Percentiles rank a stretch among this genome's conserved stretches.
These are phyloP conservation scores for Trametes meyenii DNA, from an alignment of 768 basidiomycete genomes.

Conservation along the genomic window DNA sequence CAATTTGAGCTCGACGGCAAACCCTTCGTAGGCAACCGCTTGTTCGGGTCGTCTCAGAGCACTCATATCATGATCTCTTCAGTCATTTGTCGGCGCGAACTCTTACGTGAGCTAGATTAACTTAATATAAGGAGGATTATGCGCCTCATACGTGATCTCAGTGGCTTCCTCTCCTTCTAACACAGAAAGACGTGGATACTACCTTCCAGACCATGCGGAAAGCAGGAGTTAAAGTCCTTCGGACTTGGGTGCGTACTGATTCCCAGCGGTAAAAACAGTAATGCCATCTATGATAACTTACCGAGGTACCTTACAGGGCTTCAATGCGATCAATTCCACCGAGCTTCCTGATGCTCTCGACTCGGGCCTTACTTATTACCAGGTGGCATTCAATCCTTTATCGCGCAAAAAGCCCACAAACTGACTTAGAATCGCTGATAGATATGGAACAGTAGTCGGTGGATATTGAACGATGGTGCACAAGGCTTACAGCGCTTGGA, in stretches of 20 bases:
- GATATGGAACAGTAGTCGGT: conserved; percentile 55
- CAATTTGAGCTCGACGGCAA: conserved; percentile 48
- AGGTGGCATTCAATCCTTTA: conserved; percentile 29
- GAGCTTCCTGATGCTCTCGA: conserved; percentile 47
- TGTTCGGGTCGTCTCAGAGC: background rate
- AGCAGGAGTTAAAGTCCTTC: conserved; percentile 53
- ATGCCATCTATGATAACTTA: background rate
- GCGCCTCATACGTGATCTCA: conserved; percentile 22
- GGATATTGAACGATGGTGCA: conserved; percentile 53
- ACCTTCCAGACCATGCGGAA: conserved; percentile 53
- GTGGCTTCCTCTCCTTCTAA: conserved; percentile 60
- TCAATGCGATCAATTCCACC: conserved; percentile 42
- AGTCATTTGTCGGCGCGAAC: conserved; percentile 57
- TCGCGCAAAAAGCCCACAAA: background rate
- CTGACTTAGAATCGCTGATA: conserved; percentile 20
- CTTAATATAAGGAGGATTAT: background rate
- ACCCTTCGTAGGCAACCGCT: conserved; percentile 44
- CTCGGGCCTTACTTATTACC: conserved; percentile 53
- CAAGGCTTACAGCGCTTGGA: conserved; percentile 59
- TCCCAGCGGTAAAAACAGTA: background rate
- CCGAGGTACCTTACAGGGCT: conserved; percentile 36
- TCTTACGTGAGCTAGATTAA: conserved; percentile 43
- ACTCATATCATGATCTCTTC: background rate
- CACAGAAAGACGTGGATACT: conserved; percentile 47
- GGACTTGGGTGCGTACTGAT: conserved; percentile 59